These are phyloP conservation scores for Spinacia oleracea DNA, from an alignment of 179 eudicot genomes.

Conservation along the genomic window DNA sequence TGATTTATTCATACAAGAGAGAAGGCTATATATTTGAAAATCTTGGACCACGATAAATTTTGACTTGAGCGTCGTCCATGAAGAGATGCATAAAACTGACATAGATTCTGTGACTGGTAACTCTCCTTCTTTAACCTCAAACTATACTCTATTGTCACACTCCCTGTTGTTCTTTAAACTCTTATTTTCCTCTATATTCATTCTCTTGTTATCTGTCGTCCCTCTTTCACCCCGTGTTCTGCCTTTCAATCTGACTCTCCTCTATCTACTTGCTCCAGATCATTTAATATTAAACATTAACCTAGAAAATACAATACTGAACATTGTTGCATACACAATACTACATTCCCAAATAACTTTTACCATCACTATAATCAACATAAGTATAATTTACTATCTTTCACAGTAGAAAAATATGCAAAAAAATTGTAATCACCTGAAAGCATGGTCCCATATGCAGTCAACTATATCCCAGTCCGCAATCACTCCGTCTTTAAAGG, in stretches of 20 bases:
- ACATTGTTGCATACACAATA: background rate
- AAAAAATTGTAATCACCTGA: slow-evolving; percentile 50
- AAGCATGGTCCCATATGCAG: slow-evolving; percentile 92
- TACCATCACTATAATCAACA: background rate
- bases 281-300: too few relatives aligned
- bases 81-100: background rate
- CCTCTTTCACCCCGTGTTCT: background rate
- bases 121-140: background rate
- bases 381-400: background rate
- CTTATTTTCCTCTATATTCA: background rate
- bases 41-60: background rate
- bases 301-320: background rate
- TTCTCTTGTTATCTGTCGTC: background rate
- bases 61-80: background rate
- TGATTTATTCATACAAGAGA: background rate
- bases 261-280: background rate
- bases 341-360: background rate
- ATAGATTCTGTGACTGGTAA: background rate
- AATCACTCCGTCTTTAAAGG: slow-evolving; percentile 84
- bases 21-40: background rate
- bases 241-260: background rate
- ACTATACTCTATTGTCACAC: background rate
- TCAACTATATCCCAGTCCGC: slow-evolving; percentile 95
- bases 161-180: background rate
- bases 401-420: slow-evolving; percentile 7